A percentile compares a stretch with the other conserved stretches of the same genome.
These are phyloP conservation scores for Clarireedia monteithiana DNA, from an alignment of 2,329 filamentous ascomycete genomes.

Conservation along the genomic window DNA sequence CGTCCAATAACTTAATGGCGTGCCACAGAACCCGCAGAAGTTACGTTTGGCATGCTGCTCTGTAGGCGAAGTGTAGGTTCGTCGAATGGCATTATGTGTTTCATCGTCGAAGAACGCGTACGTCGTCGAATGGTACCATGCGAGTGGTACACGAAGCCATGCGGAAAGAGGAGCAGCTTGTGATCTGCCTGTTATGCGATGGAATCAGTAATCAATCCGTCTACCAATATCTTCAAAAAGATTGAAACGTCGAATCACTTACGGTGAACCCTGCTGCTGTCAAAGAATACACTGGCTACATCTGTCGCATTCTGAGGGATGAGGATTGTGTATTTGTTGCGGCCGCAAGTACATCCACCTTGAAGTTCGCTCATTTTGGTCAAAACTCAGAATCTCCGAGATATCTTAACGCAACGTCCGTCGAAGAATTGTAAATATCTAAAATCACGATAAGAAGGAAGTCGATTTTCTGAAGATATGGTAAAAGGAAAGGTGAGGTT, in stretches of 20 bases:
- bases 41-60: slow-evolving; percentile 55
- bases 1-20: slow-evolving; percentile 75
- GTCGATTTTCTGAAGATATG: neutral
- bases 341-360: slow-evolving; percentile 80
- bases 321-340: slow-evolving; percentile 72
- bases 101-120: slow-evolving; percentile 74
- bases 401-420: neutral
- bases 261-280: slow-evolving; percentile 49
- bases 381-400: neutral
- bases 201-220: neutral
- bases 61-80: slow-evolving; percentile 54
- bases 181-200: slow-evolving; percentile 45
- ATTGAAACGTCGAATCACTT: slow-evolving; percentile 32
- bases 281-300: slow-evolving; percentile 62
- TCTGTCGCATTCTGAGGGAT: slow-evolving; percentile 52
- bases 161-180: slow-evolving; percentile 68
- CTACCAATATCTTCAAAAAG: neutral
- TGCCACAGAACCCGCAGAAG: slow-evolving; percentile 91
- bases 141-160: slow-evolving; percentile 74
- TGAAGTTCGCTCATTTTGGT: slow-evolving; percentile 2
- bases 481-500: neutral
- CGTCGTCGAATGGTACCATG: slow-evolving; percentile 72
- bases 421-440: neutral
- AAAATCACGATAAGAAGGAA: neutral
- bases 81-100: slow-evolving; percentile 56